Conservation (phyloP, 805 yeast genomes). For the Yarrowia sp. region DNA sequence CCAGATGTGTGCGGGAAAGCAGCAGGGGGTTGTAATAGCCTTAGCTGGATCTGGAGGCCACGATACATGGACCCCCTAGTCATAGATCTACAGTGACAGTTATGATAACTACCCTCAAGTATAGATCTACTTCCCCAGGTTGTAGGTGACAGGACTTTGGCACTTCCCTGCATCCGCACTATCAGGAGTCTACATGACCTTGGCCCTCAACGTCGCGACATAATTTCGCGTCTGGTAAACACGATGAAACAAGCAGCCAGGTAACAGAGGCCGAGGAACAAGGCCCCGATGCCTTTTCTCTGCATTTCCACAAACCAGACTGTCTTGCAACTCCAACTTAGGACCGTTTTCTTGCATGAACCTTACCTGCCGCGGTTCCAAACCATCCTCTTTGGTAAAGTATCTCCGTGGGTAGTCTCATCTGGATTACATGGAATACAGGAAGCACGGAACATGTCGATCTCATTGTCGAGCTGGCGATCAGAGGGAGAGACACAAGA, state of each 20-base stretch:
- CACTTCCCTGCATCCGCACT: neutral
- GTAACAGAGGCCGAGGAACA: neutral
- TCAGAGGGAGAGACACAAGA: too few relatives aligned
- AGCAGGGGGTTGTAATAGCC: constrained; percentile 17
- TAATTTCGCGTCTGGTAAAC: neutral
- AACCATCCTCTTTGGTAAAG: neutral
- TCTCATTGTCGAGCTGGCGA: too few relatives aligned
- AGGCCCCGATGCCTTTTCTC: neutral
- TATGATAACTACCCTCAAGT: neutral
- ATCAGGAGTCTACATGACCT: too few relatives aligned
- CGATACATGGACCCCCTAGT: neutral
- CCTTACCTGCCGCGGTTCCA: constrained; percentile 11
- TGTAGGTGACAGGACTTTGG: too few relatives aligned
- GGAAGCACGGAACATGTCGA: too few relatives aligned
- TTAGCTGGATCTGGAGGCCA: neutral
- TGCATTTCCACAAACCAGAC: neutral
- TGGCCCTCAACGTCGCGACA: too few relatives aligned
- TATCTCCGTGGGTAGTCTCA: constrained; percentile 9
- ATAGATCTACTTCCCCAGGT: constrained; percentile 15
- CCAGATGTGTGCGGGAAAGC: constrained; percentile 24
- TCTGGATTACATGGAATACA: neutral
- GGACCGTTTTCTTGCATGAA: neutral
- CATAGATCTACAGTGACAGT: constrained; percentile 9
- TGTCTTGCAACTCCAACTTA: constrained; percentile 9
- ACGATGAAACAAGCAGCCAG: constrained; percentile 32